phyloP scores from a whole-genome alignment of 1,284 basidiomycete genomes.

The Marasmius oreades region DNA sequence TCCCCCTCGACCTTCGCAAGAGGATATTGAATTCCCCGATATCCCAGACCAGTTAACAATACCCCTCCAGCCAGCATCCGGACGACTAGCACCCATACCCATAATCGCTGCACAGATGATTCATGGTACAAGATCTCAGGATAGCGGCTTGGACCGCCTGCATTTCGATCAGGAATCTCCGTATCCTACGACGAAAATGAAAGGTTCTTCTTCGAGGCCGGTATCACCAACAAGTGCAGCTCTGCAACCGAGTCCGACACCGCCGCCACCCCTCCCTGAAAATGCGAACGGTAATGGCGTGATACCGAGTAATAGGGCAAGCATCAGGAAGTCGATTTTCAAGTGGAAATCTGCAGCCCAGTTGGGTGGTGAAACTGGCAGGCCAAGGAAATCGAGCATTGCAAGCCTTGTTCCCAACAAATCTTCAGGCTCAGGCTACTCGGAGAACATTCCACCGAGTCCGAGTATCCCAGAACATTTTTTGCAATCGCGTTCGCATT shows the following conservation, averaged over 20 bases:
- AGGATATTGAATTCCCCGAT: constrained; percentile 35
- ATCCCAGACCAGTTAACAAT: constrained; percentile 21
- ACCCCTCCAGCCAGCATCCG: constrained; percentile 12
- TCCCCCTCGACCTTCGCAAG: constrained; percentile 36
- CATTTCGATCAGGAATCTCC: constrained; percentile 67
- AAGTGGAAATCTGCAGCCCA: constrained; percentile 49
- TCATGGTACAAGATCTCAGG: constrained; percentile 16
- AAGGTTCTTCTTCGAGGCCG: constrained; percentile 18
- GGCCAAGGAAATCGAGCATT: constrained; percentile 30
- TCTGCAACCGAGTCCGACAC: constrained; percentile 9
- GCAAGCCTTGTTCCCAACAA: constrained; percentile 30
- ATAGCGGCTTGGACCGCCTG: constrained; percentile 38
- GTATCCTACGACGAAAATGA: constrained; percentile 39
- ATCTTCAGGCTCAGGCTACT: constrained; percentile 22
- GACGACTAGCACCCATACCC: constrained; percentile 13
- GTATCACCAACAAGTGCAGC: constrained; percentile 22
- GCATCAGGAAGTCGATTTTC: constrained; percentile 65
- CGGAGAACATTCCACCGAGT: constrained; percentile 40
- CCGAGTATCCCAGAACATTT: constrained; percentile 43
- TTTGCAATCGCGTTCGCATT: constrained; percentile 19
- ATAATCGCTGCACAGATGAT: constrained; percentile 26
- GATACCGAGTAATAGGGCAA: constrained; percentile 31
- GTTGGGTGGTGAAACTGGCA: constrained; percentile 13
- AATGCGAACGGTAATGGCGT: not conserved
- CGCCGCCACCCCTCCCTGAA: constrained; percentile 14